Conservation (phyloP, 345 rosid species). For the Erodium maritimum region DNA sequence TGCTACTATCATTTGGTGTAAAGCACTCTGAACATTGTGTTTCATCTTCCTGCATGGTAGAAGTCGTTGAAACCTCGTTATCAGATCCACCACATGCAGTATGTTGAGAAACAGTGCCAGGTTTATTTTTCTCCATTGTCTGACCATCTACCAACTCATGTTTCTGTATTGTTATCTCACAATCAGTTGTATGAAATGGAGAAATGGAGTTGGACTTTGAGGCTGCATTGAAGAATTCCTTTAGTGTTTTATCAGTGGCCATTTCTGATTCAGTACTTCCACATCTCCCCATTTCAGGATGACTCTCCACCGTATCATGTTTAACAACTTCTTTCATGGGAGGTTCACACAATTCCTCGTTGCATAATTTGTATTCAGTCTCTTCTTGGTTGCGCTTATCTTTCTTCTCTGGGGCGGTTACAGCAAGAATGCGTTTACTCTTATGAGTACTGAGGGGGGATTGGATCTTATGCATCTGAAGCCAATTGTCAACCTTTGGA, state of each 20-base stretch:
- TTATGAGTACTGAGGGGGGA: no score
- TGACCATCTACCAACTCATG: no score
- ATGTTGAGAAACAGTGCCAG: slow-evolving; percentile 13
- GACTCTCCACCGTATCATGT: slow-evolving; percentile 10
- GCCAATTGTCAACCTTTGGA: slow-evolving; percentile 38
- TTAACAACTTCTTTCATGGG: slow-evolving; percentile 9
- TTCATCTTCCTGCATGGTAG: slow-evolving; percentile 11
- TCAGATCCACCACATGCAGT: slow-evolving; percentile 11
- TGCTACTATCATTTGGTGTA: not conserved
- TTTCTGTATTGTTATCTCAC: no score
- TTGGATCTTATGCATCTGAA: slow-evolving; percentile 17
- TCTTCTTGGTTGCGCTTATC: not conserved
- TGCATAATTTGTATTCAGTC: no score
- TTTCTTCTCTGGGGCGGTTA: slow-evolving; percentile 22
- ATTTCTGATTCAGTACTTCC: no score
- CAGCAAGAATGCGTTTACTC: slow-evolving; percentile 23
- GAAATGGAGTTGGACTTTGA: no score
- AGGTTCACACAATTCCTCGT: slow-evolving; percentile 5
- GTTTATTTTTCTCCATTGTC: no score
- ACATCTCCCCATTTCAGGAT: slow-evolving; percentile 10
- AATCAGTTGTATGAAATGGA: no score
- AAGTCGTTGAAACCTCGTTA: slow-evolving; percentile 5
- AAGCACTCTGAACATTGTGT: slow-evolving; percentile 7
- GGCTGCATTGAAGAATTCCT: slow-evolving; percentile 10
- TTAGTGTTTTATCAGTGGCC: slow-evolving; percentile 21